Evolutionary conservation across 2,329 filamentous ascomycete genomes (phyloP).

Genomic region (Sarocladium brachiariae): DNA sequence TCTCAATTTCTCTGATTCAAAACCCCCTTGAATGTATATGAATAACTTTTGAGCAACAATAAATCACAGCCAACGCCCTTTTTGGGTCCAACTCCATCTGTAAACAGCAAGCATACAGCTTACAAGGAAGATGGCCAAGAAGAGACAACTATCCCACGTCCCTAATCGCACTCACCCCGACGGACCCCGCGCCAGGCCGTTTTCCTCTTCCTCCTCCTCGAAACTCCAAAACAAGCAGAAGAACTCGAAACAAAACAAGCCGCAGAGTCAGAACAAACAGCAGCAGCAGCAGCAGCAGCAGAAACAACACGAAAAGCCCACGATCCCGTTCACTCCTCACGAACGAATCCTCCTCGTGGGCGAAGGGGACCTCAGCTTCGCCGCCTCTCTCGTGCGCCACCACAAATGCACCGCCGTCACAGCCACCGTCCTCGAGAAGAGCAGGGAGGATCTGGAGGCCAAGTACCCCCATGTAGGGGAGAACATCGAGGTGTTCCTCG

Average conservation of each 20-base stretch:
- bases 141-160: constrained; percentile 9
- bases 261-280: constrained; percentile 14
- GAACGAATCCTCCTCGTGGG: constrained; percentile 70
- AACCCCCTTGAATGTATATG: no score
- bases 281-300: constrained; percentile 16
- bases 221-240: constrained; percentile 10
- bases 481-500: constrained; percentile 37
- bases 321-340: constrained; percentile 59
- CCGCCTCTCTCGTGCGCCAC: constrained; percentile 56
- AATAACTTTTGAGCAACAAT: no score
- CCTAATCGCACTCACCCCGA: neutral
- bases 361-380: constrained; percentile 77
- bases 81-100: no score
- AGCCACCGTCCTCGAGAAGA: constrained; percentile 61
- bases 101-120: no score
- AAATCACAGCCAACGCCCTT: neutral
- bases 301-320: constrained; percentile 29
- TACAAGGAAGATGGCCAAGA: constrained; percentile 9
- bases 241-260: no score
- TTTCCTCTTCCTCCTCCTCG: constrained; percentile 13
- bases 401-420: constrained; percentile 61
- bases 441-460: constrained; percentile 46
- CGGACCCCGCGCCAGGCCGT: neutral
- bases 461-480: constrained; percentile 69
- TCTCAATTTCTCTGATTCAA: no score